Evolutionary conservation across 2,329 filamentous ascomycete genomes (phyloP), one percentile per base, ranked within the genome.

Genomic region (Zymoseptoria tritici): DNA sequence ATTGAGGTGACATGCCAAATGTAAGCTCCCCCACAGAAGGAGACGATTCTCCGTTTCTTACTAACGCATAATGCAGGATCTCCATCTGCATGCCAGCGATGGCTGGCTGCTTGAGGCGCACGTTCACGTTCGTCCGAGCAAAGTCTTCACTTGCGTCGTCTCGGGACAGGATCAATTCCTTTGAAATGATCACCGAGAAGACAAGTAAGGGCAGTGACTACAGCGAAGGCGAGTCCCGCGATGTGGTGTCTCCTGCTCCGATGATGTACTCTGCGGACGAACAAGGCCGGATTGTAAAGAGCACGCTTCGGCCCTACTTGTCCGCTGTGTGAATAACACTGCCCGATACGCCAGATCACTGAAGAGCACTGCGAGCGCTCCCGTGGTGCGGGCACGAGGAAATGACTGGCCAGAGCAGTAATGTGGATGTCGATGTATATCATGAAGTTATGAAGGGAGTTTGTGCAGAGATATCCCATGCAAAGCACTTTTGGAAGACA

Each of bases 11-110:
- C 9, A 1, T 9, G 5, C 31, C 9, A 13, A 9, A 36, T 11
- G 31, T 36, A 36, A 36, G 31, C 1, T 9, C 11, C 7, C 7
- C 31, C 11, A 9, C 9, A 9, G 7, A 9, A 36, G 31, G 31
- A 13, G 31, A 4, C 13, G 9, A 9, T 3, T 9, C 8, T 13
- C 11, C 31, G 8, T 36, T 11, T 11, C 9, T 4, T 6, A 26
- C 26, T 26, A 5, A 53, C 16, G 51, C 26, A n/a, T 26, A 53
- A n/a, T 8, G 1, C 51, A 53, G 51, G 19, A 57, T 67, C 21
- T 68, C 64, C 56, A 62, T 64, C 9, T 68, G 66, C 57, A 65
- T 68, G 52, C 66, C 66, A 0, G 62, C 60, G 4, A 60, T 66
- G 13, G 62, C 65, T 20, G 64, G 64, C n/a, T 60, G 65, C 1